Percentiles rank a stretch among this genome's conserved stretches.
Evolutionary conservation across 345 rosid species (phyloP).

Genomic region (Eucalyptus lansdowneana): DNA sequence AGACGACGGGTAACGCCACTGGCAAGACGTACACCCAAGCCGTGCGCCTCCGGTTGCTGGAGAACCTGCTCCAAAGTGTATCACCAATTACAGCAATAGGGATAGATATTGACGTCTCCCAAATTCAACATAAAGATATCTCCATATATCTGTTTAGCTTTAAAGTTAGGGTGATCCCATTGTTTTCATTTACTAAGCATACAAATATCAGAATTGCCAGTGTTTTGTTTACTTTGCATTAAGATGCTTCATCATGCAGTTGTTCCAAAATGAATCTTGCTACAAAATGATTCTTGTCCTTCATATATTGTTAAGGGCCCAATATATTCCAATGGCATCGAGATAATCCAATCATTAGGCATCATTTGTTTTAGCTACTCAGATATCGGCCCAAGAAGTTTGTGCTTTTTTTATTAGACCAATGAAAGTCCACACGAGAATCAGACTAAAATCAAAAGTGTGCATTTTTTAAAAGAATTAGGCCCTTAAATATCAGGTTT

Average conservation of each 20-base stretch:
- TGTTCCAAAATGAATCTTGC: neutral
- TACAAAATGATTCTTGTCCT: neutral
- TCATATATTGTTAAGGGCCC: neutral
- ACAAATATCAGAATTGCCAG: neutral
- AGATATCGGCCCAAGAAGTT: neutral
- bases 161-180: neutral
- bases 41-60: conserved; percentile 81
- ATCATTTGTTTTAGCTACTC: neutral
- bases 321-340: neutral
- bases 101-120: neutral
- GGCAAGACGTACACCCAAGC: conserved; percentile 62
- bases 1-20: conserved; percentile 83
- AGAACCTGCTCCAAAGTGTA: conserved; percentile 40
- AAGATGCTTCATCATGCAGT: neutral
- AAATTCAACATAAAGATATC: neutral
- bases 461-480: neutral
- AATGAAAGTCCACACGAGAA: neutral
- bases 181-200: neutral
- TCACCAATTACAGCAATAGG: neutral
- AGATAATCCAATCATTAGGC: neutral
- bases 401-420: neutral
- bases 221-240: neutral
- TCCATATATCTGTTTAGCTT: neutral
- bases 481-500: neutral
- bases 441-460: neutral